Evolutionary conservation across 2,329 filamentous ascomycete genomes (phyloP), one percentile per base, ranked within the genome.

Genomic region (Coccinonectria pachysandricola): DNA sequence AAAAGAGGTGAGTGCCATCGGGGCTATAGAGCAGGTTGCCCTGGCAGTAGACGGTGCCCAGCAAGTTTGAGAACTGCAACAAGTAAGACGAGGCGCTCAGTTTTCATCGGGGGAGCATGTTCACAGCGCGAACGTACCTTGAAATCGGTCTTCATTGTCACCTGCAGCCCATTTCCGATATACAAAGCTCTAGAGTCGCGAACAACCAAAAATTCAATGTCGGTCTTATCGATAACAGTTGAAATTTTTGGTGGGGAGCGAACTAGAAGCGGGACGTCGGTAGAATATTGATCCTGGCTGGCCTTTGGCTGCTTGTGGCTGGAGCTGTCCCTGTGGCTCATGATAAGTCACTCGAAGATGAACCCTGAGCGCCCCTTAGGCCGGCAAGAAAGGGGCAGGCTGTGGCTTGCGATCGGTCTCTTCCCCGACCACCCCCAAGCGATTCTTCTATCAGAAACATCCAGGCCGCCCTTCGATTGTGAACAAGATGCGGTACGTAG

Each of bases 141-240:
- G 59, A 96, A 98, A 62, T 96, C 88, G 43, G 87, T 96, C 81
- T 96, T 98, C 91, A 98, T 98, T 55, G 59, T 75, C 54, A 57
- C 47, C 50, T 49, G 42, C 42, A 46, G 47, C 46, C 51, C 53
- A 58, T 55, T 37, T 46, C 53, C 54, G 56, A 57, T 39, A 46
- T 51, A 32, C 30, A 41, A 27, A 30, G 26, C 34, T 42, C 19
- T 26, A 29, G 35, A 43, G 36, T 42, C 37, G 39, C 32, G 41
- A 28, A 34, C 37, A 38, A 34, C 45, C 45, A 43, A 54, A 55
- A 52, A 48, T 43, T 47, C 40, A 34, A 44, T 28, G 40, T 36
- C 30, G 32, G 31, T 30, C 49, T 55, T 56, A 56, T 56, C 53
- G 53, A 55, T 53, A 45, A 41, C 32, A 32, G 27, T 21, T 40